Evolutionary conservation across 192 early-diverging fungal genomes (phyloP).

Genomic region (Coemansia sp.): DNA sequence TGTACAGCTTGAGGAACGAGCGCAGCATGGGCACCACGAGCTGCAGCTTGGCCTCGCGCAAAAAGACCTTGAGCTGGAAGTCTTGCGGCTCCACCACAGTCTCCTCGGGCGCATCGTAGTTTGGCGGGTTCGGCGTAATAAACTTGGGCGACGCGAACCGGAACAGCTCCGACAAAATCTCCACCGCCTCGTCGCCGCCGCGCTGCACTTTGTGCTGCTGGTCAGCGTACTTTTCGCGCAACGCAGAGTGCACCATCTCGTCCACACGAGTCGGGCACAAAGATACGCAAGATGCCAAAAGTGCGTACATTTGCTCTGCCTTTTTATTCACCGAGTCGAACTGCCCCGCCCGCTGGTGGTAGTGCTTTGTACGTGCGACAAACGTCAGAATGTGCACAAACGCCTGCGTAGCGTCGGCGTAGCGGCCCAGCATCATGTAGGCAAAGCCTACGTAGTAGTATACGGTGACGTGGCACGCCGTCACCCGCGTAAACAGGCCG

Average conservation of each 20-base stretch:
- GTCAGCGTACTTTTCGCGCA: conserved; percentile 93
- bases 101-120: conserved; percentile 66
- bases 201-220: conserved; percentile 86
- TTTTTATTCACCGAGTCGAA: conserved; percentile 89
- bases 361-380: conserved; percentile 90
- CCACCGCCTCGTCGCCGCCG: conserved; percentile 78
- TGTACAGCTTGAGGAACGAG: conserved; percentile 95
- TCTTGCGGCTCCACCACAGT: conserved; percentile 57
- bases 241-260: conserved; percentile 82
- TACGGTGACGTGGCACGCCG: conserved; percentile 95
- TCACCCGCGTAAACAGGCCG: conserved; percentile 91
- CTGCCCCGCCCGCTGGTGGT: conserved; percentile 88
- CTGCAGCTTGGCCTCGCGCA: conserved; percentile 83
- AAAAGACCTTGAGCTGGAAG: conserved; percentile 84
- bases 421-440: conserved; percentile 98
- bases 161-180: conserved; percentile 87
- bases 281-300: conserved; percentile 86
- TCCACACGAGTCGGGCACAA: conserved; percentile 92
- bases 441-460: conserved; percentile 98
- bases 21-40: conserved; percentile 82
- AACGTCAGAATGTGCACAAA: conserved; percentile 89
- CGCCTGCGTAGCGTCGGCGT: conserved; percentile 90
- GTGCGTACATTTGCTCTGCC: conserved; percentile 94
- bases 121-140: conserved; percentile 84
- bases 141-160: conserved; percentile 93